Conservation (phyloP, 2,329 filamentous ascomycete species). For the Clathrospora elynae region DNA sequence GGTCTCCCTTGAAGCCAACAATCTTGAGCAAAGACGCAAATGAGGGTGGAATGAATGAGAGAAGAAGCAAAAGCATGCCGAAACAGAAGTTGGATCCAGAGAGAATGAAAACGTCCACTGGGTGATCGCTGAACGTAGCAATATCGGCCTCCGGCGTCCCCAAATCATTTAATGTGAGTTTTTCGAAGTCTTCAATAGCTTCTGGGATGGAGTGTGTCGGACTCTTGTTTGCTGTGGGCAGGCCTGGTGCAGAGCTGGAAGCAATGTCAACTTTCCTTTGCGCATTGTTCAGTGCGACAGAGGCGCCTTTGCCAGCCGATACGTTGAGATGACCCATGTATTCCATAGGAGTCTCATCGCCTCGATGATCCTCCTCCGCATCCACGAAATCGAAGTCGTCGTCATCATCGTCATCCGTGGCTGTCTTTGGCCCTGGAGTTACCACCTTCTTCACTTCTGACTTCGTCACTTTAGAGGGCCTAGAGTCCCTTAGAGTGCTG, state of each 20-base stretch:
- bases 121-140: conserved; percentile 68
- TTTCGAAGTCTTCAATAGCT: conserved; percentile 39
- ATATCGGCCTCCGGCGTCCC: conserved; percentile 60
- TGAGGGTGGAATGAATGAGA: conserved; percentile 91
- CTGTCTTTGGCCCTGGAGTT: conserved; percentile 12
- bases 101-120: conserved; percentile 86
- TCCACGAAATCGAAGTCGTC: conserved; percentile 62
- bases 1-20: conserved; percentile 89
- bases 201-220: conserved; percentile 29
- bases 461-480: conserved; percentile 13
- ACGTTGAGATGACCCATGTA: conserved; percentile 55
- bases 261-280: conserved; percentile 27
- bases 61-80: conserved; percentile 79
- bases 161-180: conserved; percentile 36
- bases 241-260: conserved; percentile 33
- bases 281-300: conserved; percentile 32
- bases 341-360: conserved; percentile 52
- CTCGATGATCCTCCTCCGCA: conserved; percentile 57
- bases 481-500: conserved; percentile 14
- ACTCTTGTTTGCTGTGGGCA: conserved; percentile 26
- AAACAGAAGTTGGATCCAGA: conserved; percentile 89
- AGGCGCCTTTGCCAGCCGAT: conserved; percentile 27
- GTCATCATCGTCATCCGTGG: conserved; percentile 34
- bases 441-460: conserved; percentile 12
- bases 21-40: conserved; percentile 87